Evolutionary conservation across 768 basidiomycete species (phyloP), one percentile per base, ranked within the genome.

Genomic region (Filobasidium floriforme): DNA sequence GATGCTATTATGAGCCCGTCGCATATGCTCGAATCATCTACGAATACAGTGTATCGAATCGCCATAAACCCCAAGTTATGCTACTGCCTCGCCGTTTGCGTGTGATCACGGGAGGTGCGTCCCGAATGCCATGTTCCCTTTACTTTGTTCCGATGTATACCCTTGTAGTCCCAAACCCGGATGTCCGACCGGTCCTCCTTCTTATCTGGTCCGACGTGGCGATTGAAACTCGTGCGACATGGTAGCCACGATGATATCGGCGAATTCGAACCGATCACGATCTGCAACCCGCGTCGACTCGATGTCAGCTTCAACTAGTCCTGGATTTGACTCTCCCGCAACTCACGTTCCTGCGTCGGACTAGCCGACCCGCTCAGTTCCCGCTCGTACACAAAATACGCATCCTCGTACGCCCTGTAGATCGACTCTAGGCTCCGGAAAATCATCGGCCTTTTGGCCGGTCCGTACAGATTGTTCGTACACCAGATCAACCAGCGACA

Each of bases 331-430:
- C n/a, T n/a, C n/a, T 4, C 29, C 6, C 24, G 54, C 3, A 15
- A 57, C 54, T 57, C 29, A 57, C 54, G 22, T 15, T 57, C 54
- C 24, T 57, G 54, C 24, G 54, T 57, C 15, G 46, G 46, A 49
- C 18, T 49, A 6, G 54, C 15, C 26, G 15, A 3, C 22, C 19
- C 29, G 22, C 22, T 28, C 54, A 57, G 29, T 7, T 15, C 26
- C 15, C 15, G 12, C 14, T 57, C 54, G 15, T 15, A 57, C 22
- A 26, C 26, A 28, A 57, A 57, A 15, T 26, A 57, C 19, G 54
- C 54, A 28, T 57, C 54, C 26, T 57, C 54, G 24, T 24, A 57
- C 24, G 54, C 54, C 24, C 54, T 57, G 29, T 19, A 57, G 7
- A 57, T 57, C 54, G 22, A 26, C n/a, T 57, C 22, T 1, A 57